These are phyloP conservation scores for Boletus edulis DNA, from an alignment of 768 basidiomycete genomes.

Conservation along the genomic window DNA sequence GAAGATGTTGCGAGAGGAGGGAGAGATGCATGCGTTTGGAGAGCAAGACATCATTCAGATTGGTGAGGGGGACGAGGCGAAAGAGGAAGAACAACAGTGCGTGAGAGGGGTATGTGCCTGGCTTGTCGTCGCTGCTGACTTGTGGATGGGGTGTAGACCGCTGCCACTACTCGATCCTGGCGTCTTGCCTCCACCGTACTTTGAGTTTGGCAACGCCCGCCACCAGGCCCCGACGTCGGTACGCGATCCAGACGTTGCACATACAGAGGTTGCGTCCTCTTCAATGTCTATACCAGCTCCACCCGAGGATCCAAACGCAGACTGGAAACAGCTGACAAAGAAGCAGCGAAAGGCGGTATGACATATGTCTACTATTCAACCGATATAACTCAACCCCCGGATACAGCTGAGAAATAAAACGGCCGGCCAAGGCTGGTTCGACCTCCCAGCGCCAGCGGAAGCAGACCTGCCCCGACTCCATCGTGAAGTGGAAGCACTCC, in stretches of 20 bases:
- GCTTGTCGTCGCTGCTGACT: not conserved
- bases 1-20: conserved; percentile 24
- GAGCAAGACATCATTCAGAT: conserved; percentile 58
- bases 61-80: conserved; percentile 33
- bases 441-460: conserved; percentile 79
- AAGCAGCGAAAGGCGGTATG: conserved; percentile 69
- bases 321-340: conserved; percentile 69
- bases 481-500: conserved; percentile 85
- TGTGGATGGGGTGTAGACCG: conserved; percentile 36
- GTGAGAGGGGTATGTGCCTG: conserved; percentile 26
- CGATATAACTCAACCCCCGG: not conserved
- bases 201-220: conserved; percentile 47
- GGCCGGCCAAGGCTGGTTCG: conserved; percentile 83
- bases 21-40: conserved; percentile 30
- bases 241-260: conserved; percentile 62
- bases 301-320: conserved; percentile 59
- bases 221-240: conserved; percentile 45
- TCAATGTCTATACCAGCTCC: conserved; percentile 51
- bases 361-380: not conserved
- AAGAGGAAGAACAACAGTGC: conserved; percentile 12
- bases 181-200: conserved; percentile 60
- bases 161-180: conserved; percentile 69
- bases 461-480: conserved; percentile 76
- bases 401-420: conserved; percentile 65
- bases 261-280: conserved; percentile 49